These are phyloP conservation scores for Mortierella sp. DNA, from an alignment of 371 early-diverging fungal species.

Conservation along the genomic window DNA sequence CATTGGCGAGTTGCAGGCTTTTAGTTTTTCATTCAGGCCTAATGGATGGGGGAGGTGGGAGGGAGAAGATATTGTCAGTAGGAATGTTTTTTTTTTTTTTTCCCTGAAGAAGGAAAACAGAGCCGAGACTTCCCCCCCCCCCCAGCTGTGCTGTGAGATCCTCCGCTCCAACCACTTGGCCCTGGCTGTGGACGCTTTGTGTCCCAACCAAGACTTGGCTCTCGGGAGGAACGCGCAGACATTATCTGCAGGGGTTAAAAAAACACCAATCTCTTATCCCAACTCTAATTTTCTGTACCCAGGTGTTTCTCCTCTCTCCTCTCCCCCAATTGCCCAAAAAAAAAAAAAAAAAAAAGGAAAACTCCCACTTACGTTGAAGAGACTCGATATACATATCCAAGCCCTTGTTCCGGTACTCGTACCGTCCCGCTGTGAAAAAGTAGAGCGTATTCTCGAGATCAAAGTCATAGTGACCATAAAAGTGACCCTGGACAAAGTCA, in stretches of 20 bases:
- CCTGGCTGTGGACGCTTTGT: too few species aligned
- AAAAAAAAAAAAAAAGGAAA: not conserved
- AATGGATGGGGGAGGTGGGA: not conserved
- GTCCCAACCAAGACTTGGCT: too few species aligned
- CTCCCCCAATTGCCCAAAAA: not conserved
- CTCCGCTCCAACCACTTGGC: too few species aligned
- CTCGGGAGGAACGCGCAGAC: too few species aligned
- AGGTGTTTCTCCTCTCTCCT: too few species aligned
- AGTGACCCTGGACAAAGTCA: constrained; percentile 97
- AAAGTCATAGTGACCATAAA: constrained; percentile 95
- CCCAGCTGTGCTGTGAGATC: too few species aligned
- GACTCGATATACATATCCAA: constrained; percentile 96
- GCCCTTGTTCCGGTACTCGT: constrained; percentile 97
- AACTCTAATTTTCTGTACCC: too few species aligned
- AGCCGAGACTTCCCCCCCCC: too few species aligned
- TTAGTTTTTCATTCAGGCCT: constrained; percentile 89
- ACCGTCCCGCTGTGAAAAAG: constrained; percentile 98
- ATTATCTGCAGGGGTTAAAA: too few species aligned
- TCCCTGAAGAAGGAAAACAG: too few species aligned
- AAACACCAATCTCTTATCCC: too few species aligned
- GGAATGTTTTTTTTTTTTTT: too few species aligned
- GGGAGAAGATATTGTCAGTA: not conserved
- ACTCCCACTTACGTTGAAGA: constrained; percentile 76
- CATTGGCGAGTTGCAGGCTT: constrained; percentile 81
- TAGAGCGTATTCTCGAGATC: constrained; percentile 95